These are phyloP conservation scores for Seiridium cupressi DNA, from an alignment of 2,329 filamentous ascomycete species.

Conservation along the genomic window DNA sequence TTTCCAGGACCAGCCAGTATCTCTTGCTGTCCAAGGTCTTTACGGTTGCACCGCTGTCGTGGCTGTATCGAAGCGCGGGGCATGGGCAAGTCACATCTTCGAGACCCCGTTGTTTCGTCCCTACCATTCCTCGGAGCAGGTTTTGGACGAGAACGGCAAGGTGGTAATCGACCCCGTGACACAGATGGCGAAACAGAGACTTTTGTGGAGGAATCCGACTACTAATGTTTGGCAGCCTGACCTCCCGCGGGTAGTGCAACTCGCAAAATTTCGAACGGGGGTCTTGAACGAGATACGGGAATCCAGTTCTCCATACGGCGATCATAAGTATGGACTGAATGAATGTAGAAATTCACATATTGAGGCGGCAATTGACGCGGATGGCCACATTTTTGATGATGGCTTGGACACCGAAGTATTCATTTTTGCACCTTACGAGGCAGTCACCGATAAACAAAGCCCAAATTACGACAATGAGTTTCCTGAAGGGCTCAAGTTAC, in stretches of 20 bases:
- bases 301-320: too few species aligned
- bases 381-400: constrained; percentile 3
- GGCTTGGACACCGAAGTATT: background rate
- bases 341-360: background rate
- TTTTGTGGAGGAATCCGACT: too few species aligned
- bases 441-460: background rate
- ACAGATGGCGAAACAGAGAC: background rate
- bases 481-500: background rate
- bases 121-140: too few species aligned
- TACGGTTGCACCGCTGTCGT: background rate
- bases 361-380: background rate
- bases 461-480: too few species aligned
- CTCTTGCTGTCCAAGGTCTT: background rate
- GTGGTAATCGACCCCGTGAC: background rate
- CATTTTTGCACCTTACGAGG: background rate
- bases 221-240: too few species aligned
- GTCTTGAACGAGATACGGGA: too few species aligned
- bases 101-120: background rate
- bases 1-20: background rate
- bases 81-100: background rate
- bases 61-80: background rate
- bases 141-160: too few species aligned
- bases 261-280: too few species aligned
- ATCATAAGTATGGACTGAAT: too few species aligned
- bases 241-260: too few species aligned